Base-by-base conservation (phyloP, 176 grass and related monocot genomes). In the Tillandsia fasciculata region DNA sequence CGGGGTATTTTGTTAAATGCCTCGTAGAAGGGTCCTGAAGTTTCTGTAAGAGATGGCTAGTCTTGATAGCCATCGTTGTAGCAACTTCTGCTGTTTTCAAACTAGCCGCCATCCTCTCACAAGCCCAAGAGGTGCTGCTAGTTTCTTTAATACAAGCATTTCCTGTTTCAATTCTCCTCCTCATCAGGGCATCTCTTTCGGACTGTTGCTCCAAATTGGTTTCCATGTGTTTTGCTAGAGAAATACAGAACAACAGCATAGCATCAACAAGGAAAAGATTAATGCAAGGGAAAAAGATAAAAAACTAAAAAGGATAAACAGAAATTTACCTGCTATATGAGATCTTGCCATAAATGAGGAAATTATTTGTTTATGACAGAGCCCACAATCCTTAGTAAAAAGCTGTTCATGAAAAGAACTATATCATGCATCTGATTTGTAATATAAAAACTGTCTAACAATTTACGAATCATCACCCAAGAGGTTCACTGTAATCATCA, bases 381-480 rank as follows among this genome's bases (percentile, higher is more conserved):
- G 65, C 9, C 33, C 20, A 77, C 74, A 77, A 47, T 69, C 74
- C n/a, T 77, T 77, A 5, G 2, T 48, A 42, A 77, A 15, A 14
- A 77, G 52, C 74, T 77, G 74, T 69, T 50, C 65, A 51, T 6
- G 14, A 58, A 9, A 58, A 18, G 14, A 58, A 58, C 9, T 17
- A 8, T 58, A 18, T 58, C 4, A 58, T 58, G 14, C 54, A 58
- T 54, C 54, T 20, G 9, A 18, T 58, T 9, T 15, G 0, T 33
- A 33, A 58, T 1, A 0, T 2, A 58, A 18, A 58, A 58, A 58
- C 54, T 58, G 29, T 33, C 29, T 5, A 33, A 33, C 29, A 0
- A 33, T 33, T 33, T 5, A 5, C 29, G 29, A 33, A 33, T 33
- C 29, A 33, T 33, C 29, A 33, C 29, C 29, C 29, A 33, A 33